Base-by-base conservation (phyloP, 805 yeast species). In the Lipomyces sp. region DNA sequence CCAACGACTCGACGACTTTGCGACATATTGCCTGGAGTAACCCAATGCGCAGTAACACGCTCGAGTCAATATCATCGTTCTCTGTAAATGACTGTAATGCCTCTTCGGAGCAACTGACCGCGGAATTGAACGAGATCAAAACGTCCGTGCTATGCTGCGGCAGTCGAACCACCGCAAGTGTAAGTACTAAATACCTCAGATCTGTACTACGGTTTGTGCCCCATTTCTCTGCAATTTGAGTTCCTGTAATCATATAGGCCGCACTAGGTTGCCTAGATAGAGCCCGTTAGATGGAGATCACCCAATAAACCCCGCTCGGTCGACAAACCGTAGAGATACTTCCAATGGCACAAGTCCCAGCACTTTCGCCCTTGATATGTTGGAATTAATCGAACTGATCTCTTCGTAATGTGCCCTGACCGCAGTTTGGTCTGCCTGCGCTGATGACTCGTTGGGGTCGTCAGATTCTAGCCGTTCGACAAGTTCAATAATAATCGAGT, bases 51-150 rank as follows among this genome's bases (percentile, higher is more conserved):
- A 32, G 18, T 24, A 63, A 30, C 33, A 55, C 63, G 15, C 30
- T 57, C n/a, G 59, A 15, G 32, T 34, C 63, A 10, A 59, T 7
- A 8, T 50, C 65, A 24, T 48, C 59, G 51, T 18, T 37, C 33
- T 57, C 58, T 30, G 37, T 57, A 37, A 58, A 62, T 51, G 7
- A 18, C 7, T 58, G 45, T 30, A 32, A 54, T 10, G n/a, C 37
- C 30, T 39, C 54, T 30, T 34, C 37, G 4, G 57, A 33, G 51
- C 39, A 34, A 32, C 11, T 72, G 18, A 85, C 73, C n/a, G 90
- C 90, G 1, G 87, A 81, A 68, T 88, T 87, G 70, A 85, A 79
- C 2, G 90, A 81, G 13, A 89, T 74, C 53, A 89, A 73, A 1
- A 87, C 80, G 75, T 90, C 95, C 0, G 92, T 86, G 1, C 78